A percentile compares a stretch with the other conserved stretches of the same genome.
Evolutionary conservation across 2,329 filamentous ascomycete genomes (phyloP).

Genomic region (Zymoseptoria pseudotritici): DNA sequence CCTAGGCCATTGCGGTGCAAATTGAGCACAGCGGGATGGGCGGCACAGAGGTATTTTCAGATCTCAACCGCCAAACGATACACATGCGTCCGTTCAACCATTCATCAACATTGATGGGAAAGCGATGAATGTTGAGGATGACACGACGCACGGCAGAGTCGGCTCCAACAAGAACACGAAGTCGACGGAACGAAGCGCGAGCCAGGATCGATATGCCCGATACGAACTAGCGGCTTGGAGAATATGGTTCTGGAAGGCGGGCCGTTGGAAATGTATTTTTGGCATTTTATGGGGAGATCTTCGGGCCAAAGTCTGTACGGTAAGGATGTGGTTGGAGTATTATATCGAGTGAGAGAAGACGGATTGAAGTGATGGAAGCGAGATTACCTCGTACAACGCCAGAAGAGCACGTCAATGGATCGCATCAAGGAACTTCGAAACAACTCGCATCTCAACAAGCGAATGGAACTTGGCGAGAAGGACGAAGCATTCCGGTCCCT

Average conservation of each 20-base stretch:
- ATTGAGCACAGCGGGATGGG: too few relatives aligned
- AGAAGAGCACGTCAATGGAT: not conserved
- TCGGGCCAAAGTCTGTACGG: too few relatives aligned
- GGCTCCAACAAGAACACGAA: not conserved
- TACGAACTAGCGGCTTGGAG: not conserved
- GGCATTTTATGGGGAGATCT: not conserved
- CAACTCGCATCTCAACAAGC: not conserved
- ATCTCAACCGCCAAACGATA: not conserved
- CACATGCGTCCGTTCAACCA: not conserved
- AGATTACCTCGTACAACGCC: too few relatives aligned
- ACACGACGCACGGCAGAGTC: not conserved
- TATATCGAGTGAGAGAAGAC: too few relatives aligned
- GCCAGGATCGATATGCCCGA: not conserved
- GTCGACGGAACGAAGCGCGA: not conserved
- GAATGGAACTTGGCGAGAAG: not conserved
- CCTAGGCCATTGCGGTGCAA: too few relatives aligned
- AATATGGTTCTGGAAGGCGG: not conserved
- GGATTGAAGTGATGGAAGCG: too few relatives aligned
- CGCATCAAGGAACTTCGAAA: not conserved
- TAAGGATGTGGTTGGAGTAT: too few relatives aligned
- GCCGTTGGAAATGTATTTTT: not conserved
- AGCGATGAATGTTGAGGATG: not conserved
- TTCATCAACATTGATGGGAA: not conserved
- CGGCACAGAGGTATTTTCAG: not conserved
- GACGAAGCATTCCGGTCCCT: not conserved